Evolutionary conservation across 148 eudicot genomes (phyloP), one percentile per base, ranked within the genome.

Genomic region (Euryodendron excelsum): DNA sequence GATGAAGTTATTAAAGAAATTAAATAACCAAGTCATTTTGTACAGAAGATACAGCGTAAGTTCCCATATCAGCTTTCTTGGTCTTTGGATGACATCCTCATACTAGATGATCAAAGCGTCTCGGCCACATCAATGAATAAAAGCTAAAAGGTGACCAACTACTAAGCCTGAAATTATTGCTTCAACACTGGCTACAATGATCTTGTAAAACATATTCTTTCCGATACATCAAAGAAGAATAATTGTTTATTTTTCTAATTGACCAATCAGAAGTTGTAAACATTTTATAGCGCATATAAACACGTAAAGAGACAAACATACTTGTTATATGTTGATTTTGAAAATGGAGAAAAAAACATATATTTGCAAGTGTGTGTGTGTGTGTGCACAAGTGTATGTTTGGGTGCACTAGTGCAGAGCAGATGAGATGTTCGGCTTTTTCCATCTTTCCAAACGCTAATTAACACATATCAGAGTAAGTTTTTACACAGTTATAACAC

Each of bases 111-210:
- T n/a, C 20, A 21, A 66, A 31, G 72, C 7, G 75, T 2, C 59
- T 11, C 73, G 64, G 23, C 50, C 12, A 64, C 20, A 27, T 64
- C 15, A 50, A 1, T 25, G 64, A 61, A 55, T 28, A 44, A 41
- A 75, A 20, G 39, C 45, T 20, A 27, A 60, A 79, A 50, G 71
- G 11, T 72, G 61, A 52, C 37, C 15, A 28, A 39, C n/a, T 79
- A 25, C 37, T 47, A 44, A 48, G 36, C 55, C n/a, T 69, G 53
- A 20, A 39, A 27, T 31, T 39, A 39, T 17, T n/a, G 21, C 58
- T 61, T 41, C 50, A 45, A 78, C 37, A 65, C 68, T 44, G 15
- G 21, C 58, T 44, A 68, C 25, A 48, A n/a, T n/a, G 80, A 25
- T 27, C 36, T 28, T 31, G 39, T 23, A 5, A 34, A 34, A 31